Evolutionary conservation across 1,284 basidiomycete species (phyloP), one percentile per base, ranked within the genome.

Genomic region (Xanthoconium separans): DNA sequence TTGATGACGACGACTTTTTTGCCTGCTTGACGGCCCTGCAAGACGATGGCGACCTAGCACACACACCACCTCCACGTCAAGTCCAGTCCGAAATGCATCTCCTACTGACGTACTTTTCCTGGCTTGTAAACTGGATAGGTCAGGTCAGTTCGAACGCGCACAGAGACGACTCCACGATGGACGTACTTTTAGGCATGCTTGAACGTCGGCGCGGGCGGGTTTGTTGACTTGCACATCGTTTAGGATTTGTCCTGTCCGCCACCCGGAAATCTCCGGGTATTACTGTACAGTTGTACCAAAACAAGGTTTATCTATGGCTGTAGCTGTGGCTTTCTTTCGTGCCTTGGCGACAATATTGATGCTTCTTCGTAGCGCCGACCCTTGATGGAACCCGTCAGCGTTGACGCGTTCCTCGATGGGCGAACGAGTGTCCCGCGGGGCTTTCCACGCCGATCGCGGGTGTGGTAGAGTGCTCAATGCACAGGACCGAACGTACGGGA

Each of bases 21-120:
- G 69, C 91, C 91, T 64, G 95, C 95, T 75, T 97, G 95, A 74
- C 95, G 93, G 72, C 95, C 95, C 77, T 93, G 90, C 73, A 98
- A 90, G 75, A 97, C 87, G 76, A 97, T 93, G 64, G 93, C 94
- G 68, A 96, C 90, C 89, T 91, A 60, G 11, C n/a, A 20, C 20
- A 22, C 18, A 9, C 36, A 29, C 12, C 34, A 48, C 46, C 22
- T 6, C 10, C 13, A 24, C 3, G 42, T 69, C 31, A 64, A 58
- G 31, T 39, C 24, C 40, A 42, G 13, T 41, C 33, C 30, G 3
- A 12, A 10, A 15, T 10, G 5, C 13, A 16, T 16, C 16, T 36
- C 15, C 34, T 36, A 18, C 7, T 11, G 20, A 34, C 5, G 7
- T 70, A 95, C 95, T 87, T 98, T 98, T 79, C 95, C 95, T 76